Base-by-base conservation (phyloP, 2,329 filamentous ascomycete genomes). In the Zymoseptoria crescenta region DNA sequence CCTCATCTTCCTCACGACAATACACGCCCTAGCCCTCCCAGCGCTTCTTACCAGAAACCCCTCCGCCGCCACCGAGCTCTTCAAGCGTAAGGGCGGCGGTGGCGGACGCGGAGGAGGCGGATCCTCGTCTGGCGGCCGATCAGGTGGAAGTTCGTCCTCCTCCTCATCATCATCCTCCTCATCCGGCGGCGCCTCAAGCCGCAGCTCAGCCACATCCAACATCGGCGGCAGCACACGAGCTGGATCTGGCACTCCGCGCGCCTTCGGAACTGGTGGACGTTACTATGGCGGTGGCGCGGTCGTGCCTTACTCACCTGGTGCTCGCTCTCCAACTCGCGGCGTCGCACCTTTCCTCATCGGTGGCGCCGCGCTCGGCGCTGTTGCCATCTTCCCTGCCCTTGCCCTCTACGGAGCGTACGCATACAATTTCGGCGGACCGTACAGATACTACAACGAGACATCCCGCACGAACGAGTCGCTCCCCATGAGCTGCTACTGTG, bases 241-340 rank as follows among this genome's bases (percentile, higher is more conserved):
- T 6, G 86, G 87, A 59, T 82, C 80, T 55, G 86, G 87, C 16
- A 74, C 80, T 0, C 67, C 75, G 16, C 84, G 83, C 3, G 61
- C 68, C 0, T 90, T 81, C 67, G 86, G 84, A 49, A 82, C 83
- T 35, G 85, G 85, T 9, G 59, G 62, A n/a, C 28, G 56, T 51
- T 88, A 81, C 72, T 91, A 91, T 68, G 81, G 82, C 45, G 87
- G 87, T 54, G 89, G 89, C 54, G 80, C 84, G 0, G 61, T 75
- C 2, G 69, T 71, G 0, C 87, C 89, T 1, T 93, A 88, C 73
- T 87, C 86, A 6, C n/a, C 48, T 0, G 62, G 68, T 24, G 49
- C 50, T 28, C 60, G 58, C 10, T 78, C 79, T 1, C 80, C 78
- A 0, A 45, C 35, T 1, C 72, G 77, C 3, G 79, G 80, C 3